phyloP scores from a whole-genome alignment of 2,329 filamentous ascomycete genomes.

The Drechslerella stenobrocha region DNA sequence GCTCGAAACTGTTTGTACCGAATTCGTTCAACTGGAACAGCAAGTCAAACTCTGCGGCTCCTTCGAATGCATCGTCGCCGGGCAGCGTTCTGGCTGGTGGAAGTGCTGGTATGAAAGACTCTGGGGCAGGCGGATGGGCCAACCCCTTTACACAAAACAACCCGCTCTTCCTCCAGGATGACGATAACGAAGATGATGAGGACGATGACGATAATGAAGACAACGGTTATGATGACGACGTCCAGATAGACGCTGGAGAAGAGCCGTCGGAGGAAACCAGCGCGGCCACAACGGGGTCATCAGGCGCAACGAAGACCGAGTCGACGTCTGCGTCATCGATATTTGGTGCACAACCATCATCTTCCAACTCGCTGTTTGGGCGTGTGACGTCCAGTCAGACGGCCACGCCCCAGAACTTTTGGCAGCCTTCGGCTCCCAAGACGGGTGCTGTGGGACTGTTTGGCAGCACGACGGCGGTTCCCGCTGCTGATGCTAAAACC shows the following conservation, averaged over 20 bases:
- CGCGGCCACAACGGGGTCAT: not conserved
- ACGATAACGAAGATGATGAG: slow-evolving; percentile 49
- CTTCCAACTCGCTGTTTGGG: slow-evolving; percentile 27
- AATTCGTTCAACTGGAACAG: slow-evolving; percentile 32
- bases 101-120: slow-evolving; percentile 40
- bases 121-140: slow-evolving; percentile 24
- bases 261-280: not conserved
- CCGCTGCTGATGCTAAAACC: slow-evolving; percentile 42
- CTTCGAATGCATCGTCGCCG: slow-evolving; percentile 43
- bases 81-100: slow-evolving; percentile 37
- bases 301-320: slow-evolving; percentile 3
- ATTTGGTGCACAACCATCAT: slow-evolving; percentile 17
- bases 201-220: slow-evolving; percentile 43
- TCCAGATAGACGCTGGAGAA: slow-evolving; percentile 8
- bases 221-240: slow-evolving; percentile 10
- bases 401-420: slow-evolving; percentile 19
- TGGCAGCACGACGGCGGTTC: slow-evolving; percentile 27
- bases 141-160: slow-evolving; percentile 46
- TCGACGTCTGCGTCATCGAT: slow-evolving; percentile 8
- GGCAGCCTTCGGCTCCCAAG: slow-evolving; percentile 27
- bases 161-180: slow-evolving; percentile 45
- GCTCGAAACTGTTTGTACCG: slow-evolving; percentile 10
- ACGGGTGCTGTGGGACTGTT: slow-evolving; percentile 41
- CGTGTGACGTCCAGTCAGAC: slow-evolving; percentile 31
- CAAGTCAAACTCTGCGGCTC: slow-evolving; percentile 36